phyloP scores from a whole-genome alignment of 2,329 filamentous ascomycete genomes.

The Claviceps purpurea region DNA sequence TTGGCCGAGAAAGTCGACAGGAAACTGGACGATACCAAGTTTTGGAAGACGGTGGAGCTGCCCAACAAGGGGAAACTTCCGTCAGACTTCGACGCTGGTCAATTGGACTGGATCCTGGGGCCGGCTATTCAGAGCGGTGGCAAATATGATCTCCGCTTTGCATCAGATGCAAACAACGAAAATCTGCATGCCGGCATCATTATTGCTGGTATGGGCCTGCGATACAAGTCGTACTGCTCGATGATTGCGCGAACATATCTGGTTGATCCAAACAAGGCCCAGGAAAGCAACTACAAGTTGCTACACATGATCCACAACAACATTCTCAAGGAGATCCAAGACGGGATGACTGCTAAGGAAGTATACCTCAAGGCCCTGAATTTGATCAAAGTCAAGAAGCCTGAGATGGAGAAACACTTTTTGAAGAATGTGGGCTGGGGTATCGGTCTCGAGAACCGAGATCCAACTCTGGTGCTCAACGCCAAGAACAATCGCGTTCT shows the following conservation, averaged over 20 bases:
- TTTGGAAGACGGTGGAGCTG: conserved; percentile 70
- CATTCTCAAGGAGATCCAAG: conserved; percentile 81
- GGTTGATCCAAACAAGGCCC: conserved; percentile 91
- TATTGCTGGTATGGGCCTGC: conserved; percentile 76
- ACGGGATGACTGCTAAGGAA: conserved; percentile 77
- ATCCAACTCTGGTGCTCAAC: conserved; percentile 71
- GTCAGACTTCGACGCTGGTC: conserved; percentile 69
- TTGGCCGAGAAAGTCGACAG: conserved; percentile 78
- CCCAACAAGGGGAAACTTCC: conserved; percentile 64
- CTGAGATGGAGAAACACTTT: conserved; percentile 90
- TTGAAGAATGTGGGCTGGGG: conserved; percentile 84
- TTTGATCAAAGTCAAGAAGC: conserved; percentile 78
- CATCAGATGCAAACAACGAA: conserved; percentile 65
- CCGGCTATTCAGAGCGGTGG: conserved; percentile 91
- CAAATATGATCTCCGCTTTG: conserved; percentile 81
- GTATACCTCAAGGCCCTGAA: conserved; percentile 78
- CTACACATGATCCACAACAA: conserved; percentile 72
- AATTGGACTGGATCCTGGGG: conserved; percentile 88
- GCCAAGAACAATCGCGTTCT: conserved; percentile 71
- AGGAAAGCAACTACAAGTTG: conserved; percentile 89
- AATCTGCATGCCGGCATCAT: conserved; percentile 85
- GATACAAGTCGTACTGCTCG: conserved; percentile 93
- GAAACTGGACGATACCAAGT: conserved; percentile 88
- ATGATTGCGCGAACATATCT: conserved; percentile 88
- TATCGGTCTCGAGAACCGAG: conserved; percentile 83